A percentile compares a stretch with the other conserved stretches of the same genome.
Conservation (phyloP, 176 grass and related monocot species). For the Carex scoparia region DNA sequence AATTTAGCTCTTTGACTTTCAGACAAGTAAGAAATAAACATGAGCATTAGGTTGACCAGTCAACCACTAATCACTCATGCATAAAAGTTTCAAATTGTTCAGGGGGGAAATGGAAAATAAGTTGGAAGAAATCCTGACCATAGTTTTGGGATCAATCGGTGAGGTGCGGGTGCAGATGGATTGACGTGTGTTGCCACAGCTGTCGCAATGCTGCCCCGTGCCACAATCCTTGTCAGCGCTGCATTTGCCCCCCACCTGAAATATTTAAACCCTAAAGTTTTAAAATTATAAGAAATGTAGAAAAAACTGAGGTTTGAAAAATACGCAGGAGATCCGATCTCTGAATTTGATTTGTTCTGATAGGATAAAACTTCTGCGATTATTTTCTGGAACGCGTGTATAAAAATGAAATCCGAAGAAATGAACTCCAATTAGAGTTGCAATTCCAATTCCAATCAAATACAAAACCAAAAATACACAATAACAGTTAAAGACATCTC, state of each 20-base stretch:
- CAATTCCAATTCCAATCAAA: not conserved
- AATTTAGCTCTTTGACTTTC: not conserved
- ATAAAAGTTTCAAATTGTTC: not conserved
- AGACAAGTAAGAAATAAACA: not conserved
- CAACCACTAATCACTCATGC: not conserved
- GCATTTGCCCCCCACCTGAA: conserved; percentile 51
- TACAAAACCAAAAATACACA: not conserved
- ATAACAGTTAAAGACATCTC: not conserved
- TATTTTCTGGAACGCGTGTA: not conserved
- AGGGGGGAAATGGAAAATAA: not conserved
- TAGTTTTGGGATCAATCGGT: conserved; percentile 48
- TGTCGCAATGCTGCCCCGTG: conserved; percentile 43
- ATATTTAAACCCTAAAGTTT: not conserved
- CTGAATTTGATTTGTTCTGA: not conserved
- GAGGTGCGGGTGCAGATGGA: conserved; percentile 39
- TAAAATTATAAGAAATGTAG: not conserved
- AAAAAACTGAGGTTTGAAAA: not conserved
- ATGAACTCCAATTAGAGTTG: not conserved
- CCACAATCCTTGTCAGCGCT: conserved; percentile 32
- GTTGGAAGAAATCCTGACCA: conserved; percentile 2
- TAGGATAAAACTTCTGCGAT: not conserved
- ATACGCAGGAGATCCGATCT: not conserved
- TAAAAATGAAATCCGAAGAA: not conserved
- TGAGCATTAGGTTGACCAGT: not conserved
- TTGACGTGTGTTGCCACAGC: conserved; percentile 31